These are phyloP conservation scores for Talaromyces sp. DNA, from an alignment of 2,329 filamentous ascomycete genomes.

Conservation along the genomic window DNA sequence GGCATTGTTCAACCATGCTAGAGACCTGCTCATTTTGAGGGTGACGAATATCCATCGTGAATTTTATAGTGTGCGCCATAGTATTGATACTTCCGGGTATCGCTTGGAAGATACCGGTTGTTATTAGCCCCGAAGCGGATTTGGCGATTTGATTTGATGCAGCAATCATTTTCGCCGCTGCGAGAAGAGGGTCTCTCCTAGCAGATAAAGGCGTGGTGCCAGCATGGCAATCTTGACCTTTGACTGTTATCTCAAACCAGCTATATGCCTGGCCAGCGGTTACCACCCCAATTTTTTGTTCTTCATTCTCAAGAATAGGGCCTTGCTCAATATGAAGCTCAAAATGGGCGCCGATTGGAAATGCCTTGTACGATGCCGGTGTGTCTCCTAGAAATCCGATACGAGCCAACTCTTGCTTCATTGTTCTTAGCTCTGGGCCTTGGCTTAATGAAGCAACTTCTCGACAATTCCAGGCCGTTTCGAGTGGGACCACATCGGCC, in stretches of 20 bases:
- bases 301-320: conserved; percentile 62
- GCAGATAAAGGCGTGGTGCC: conserved; percentile 64
- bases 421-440: conserved; percentile 42
- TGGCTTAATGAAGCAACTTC: conserved; percentile 54
- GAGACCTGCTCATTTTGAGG: conserved; percentile 54
- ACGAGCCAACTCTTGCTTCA: conserved; percentile 61
- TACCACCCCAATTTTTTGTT: conserved; percentile 63
- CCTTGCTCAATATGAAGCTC: conserved; percentile 81
- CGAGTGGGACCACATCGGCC: conserved; percentile 60
- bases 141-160: conserved; percentile 60
- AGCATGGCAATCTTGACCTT: conserved; percentile 66
- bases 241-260: conserved; percentile 63
- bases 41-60: conserved; percentile 64
- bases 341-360: conserved; percentile 70
- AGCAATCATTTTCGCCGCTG: conserved; percentile 62
- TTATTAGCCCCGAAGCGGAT: conserved; percentile 56
- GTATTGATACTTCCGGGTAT: conserved; percentile 66
- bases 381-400: conserved; percentile 64
- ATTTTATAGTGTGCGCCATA: conserved; percentile 60
- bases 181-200: conserved; percentile 62
- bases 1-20: conserved; percentile 54
- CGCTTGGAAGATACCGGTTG: conserved; percentile 62
- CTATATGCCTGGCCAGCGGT: conserved; percentile 66
- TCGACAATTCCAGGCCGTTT: conserved; percentile 56
- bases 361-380: conserved; percentile 52